Base-by-base conservation (phyloP, 208 protist genomes). In the Leishmania gerbilli region DNA sequence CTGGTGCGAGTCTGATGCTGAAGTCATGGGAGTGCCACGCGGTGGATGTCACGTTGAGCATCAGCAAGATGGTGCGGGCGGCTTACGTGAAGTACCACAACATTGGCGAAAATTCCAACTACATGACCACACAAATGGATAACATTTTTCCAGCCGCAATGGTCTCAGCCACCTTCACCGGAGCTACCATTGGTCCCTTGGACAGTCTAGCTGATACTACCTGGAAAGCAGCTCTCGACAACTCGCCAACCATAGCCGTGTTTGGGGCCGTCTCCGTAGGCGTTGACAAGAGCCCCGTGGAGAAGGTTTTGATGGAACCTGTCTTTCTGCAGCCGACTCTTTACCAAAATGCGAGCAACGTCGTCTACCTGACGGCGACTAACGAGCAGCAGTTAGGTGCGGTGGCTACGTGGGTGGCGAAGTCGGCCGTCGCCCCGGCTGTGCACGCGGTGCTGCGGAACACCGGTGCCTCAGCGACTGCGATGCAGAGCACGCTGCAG, bases 351-450 rank as follows among this genome's bases (percentile, higher is more conserved):
- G 24, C 53, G 69, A 84, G 71, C 76, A 80, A 80, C 76, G 76
- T 84, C n/a, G 34, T 77, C 71, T 84, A 80, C 80, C 60, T 84
- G 69, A 84, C 81, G n/a, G 64, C 81, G 31, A 80, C 81, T 27
- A 62, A 74, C 62, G 81, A 84, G 71, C 81, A 84, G 60, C 81
- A 84, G 62, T 80, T 77, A 76, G 81, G 76, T 31, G 81, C 76
- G n/a, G 13, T 80, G 45, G 76, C 81, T n/a, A 24, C 68, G 47
- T 80, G 78, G 81, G 40, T 77, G 49, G 47, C 37, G 47, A 24
- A 56, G 68, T 60, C 53, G n/a, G 51, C 72, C 15, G 19, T 34
- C 19, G 42, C 37, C 6, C 1, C 1, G 24, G 60, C 4, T n/a
- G 60, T 75, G 72, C 37, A 53, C 40, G 74, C 40, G 24, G 74